Percentiles rank a stretch among this genome's conserved stretches.
phyloP scores from a whole-genome alignment of 345 rosid genomes.

The Brassica nigra region DNA sequence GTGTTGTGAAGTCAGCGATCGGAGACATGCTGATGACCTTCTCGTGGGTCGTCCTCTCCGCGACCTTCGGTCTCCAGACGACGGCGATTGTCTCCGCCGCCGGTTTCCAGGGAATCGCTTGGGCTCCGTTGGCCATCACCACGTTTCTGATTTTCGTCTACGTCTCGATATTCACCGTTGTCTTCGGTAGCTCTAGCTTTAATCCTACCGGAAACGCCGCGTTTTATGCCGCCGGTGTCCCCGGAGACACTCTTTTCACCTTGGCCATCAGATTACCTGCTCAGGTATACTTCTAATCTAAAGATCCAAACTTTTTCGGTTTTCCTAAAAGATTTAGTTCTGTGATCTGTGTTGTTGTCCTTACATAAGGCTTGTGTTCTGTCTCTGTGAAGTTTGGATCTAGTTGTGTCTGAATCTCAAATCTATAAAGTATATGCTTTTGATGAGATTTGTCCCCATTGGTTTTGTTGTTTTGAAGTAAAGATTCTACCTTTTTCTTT shows the following conservation, averaged over 20 bases:
- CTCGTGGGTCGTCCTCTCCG: constrained; percentile 74
- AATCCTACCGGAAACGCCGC: constrained; percentile 86
- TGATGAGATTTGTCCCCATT: background rate
- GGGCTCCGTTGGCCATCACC: constrained; percentile 60
- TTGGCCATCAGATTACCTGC: constrained; percentile 95
- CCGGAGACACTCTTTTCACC: constrained; percentile 76
- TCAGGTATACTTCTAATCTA: constrained; percentile 48
- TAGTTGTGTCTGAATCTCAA: constrained; percentile 1
- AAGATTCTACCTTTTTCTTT: too few relatives aligned
- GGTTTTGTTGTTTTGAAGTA: too few relatives aligned
- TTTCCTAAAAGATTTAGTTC: background rate
- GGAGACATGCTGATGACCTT: constrained; percentile 74
- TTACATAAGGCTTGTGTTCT: background rate
- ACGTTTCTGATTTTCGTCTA: constrained; percentile 63
- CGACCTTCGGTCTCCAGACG: constrained; percentile 66
- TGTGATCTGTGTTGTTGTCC: too few relatives aligned
- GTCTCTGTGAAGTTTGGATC: constrained; percentile 17
- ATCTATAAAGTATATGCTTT: constrained; percentile 18
- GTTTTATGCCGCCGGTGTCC: constrained; percentile 80
- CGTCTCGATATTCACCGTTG: constrained; percentile 60
- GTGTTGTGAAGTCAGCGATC: constrained; percentile 63
- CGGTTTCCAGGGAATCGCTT: constrained; percentile 49
- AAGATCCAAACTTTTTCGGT: constrained; percentile 16
- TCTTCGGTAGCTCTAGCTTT: constrained; percentile 89
- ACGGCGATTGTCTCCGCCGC: constrained; percentile 48